Base-by-base conservation (phyloP, 2,329 filamentous ascomycete genomes). In the Penicillium paneum region DNA sequence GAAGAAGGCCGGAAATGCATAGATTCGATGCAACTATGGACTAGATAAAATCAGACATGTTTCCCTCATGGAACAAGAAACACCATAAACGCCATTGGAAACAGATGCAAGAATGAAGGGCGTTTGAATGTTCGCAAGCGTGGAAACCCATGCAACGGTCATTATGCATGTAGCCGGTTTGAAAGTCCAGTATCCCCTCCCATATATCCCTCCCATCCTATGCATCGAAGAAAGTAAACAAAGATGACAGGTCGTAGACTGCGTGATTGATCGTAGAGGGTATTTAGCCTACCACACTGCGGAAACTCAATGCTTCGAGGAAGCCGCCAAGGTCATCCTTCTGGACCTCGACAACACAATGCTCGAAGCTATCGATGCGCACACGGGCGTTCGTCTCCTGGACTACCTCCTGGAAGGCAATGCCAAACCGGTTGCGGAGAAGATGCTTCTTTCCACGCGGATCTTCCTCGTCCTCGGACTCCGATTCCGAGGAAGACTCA, bases 271-370 rank as follows among this genome's bases (percentile, higher is more conserved):
- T 56, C 38, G 43, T 52, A 47, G 36, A 32, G 15, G 26, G 15
- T 17, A 19, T 17, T 67, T 64, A 81, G 32, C 83, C 83, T 52
- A 86, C 88, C 17, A 97, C 91, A 53, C 86, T 86, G 81, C 95
- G 96, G 82, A 91, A 87, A 74, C 92, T 97, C 69, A 99, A 74
- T 52, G 88, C 87, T 77, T 99, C 94, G 62, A 99, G 78, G 71
- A 99, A 99, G 0, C 88, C 90, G 15, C 86, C 85, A 28, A 99
- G 76, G 74, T 97, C 94, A 70, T 97, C 94, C 78, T 96, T 97
- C 75, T 87, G 87, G n/a, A 99, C 93, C 72, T 99, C 94, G 43
- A 97, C 92, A 8, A 97, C 94, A 67, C 91, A 96, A 71, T 96
- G 90, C 74, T 99, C 94, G 67, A 99, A 99, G 72, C 90, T 95